Percentiles rank a stretch among this genome's conserved stretches.
These are phyloP conservation scores for Clonostachys byssicola DNA, from an alignment of 2,329 filamentous ascomycete species.

Conservation along the genomic window DNA sequence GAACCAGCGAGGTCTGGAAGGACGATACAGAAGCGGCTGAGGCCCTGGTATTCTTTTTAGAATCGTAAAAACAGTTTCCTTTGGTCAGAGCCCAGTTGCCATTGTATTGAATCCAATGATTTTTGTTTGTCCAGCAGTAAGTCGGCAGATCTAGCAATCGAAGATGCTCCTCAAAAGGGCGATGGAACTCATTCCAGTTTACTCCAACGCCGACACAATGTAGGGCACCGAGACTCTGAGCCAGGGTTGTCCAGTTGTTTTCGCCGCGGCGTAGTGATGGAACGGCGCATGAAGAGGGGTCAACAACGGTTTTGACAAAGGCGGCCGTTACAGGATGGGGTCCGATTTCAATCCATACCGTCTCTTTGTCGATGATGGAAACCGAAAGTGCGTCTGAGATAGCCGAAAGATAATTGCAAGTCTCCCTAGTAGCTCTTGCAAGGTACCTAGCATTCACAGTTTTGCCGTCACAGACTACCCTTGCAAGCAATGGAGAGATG, in stretches of 20 bases:
- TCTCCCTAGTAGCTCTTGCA: conserved; percentile 52
- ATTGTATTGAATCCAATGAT: conserved; percentile 58
- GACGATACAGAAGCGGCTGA: conserved; percentile 43
- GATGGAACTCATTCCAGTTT: conserved; percentile 66
- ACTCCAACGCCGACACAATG: conserved; percentile 58
- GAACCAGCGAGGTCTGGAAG: conserved; percentile 38
- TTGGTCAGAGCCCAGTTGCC: conserved; percentile 70
- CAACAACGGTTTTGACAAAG: conserved; percentile 60
- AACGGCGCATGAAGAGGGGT: conserved; percentile 41
- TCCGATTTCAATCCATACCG: conserved; percentile 64
- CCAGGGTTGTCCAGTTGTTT: conserved; percentile 58
- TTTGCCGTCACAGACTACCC: conserved; percentile 43
- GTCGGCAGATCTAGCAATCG: conserved; percentile 58
- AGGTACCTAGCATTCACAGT: conserved; percentile 54
- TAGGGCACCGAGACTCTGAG: conserved; percentile 48
- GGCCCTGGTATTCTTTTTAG: neutral
- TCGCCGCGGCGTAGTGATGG: conserved; percentile 59
- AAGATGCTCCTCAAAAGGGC: conserved; percentile 30
- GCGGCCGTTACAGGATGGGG: conserved; percentile 59
- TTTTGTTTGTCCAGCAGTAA: conserved; percentile 69
- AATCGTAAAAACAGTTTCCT: conserved; percentile 47
- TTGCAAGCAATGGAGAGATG: conserved; percentile 38
- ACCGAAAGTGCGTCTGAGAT: conserved; percentile 42
- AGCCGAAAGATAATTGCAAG: conserved; percentile 61
- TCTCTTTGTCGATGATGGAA: conserved; percentile 47